Conservation (phyloP, 228 moss, liverwort and hornwort species). For the Sphagnum magellanicum region DNA sequence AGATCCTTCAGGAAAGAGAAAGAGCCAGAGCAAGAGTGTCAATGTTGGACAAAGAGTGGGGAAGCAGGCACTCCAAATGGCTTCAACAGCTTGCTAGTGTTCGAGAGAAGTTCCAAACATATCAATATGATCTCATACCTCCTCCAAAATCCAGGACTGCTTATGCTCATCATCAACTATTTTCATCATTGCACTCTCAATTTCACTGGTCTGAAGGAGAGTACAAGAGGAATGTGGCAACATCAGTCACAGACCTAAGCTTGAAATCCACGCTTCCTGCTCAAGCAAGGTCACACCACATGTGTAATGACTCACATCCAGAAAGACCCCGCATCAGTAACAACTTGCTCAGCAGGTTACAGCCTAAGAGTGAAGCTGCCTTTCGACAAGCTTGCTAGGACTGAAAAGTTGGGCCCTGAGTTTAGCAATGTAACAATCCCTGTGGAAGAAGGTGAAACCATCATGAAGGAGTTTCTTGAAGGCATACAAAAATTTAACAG, state of each 20-base stretch:
- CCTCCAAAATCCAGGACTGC: conserved; percentile 3
- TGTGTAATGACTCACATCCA: not conserved
- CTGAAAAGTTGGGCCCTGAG: too few relatives aligned
- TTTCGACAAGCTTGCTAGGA: too few relatives aligned
- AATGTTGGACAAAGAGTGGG: conserved; percentile 36
- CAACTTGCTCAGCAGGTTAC: conserved; percentile 20
- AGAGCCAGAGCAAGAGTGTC: conserved; percentile 29
- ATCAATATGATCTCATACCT: conserved; percentile 4
- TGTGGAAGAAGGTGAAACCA: not conserved
- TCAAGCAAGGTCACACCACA: not conserved
- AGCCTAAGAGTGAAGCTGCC: conserved; percentile 18
- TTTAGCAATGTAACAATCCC: too few relatives aligned
- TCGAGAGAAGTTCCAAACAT: conserved; percentile 22
- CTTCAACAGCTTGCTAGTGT: conserved; percentile 39
- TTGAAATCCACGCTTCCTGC: not conserved
- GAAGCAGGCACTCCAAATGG: conserved; percentile 42
- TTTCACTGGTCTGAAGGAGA: conserved; percentile 2
- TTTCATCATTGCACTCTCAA: not conserved
- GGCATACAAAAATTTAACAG: too few relatives aligned
- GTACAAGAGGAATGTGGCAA: conserved; percentile 14
- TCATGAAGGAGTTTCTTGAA: not conserved
- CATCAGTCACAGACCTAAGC: not conserved
- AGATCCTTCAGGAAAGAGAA: conserved; percentile 42
- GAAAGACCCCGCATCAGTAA: conserved; percentile 16
- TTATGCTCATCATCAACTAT: not conserved